Percentiles rank a stretch among this genome's conserved stretches.
Evolutionary conservation across 352 stramenopile genomes (phyloP).

Genomic region (Phytophthora niederhauseri): DNA sequence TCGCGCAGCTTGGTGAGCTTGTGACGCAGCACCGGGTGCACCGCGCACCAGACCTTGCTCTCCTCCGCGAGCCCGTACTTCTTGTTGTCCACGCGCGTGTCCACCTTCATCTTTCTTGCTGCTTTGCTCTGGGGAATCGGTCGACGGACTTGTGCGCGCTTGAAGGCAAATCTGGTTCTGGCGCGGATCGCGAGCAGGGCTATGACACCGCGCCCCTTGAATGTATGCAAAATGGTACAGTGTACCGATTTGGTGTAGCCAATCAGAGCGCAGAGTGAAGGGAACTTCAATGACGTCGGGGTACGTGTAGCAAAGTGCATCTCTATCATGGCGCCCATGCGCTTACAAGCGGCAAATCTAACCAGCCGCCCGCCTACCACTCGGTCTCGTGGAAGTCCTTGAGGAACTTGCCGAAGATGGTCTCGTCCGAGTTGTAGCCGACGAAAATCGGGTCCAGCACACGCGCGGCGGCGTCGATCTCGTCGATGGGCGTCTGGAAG

Average conservation of each 20-base stretch:
- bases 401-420: conserved; percentile 83
- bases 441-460: conserved; percentile 96
- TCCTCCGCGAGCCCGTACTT: conserved; percentile 64
- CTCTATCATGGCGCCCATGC: conserved; percentile 12
- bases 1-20: conserved; percentile 98
- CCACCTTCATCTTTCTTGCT: conserved; percentile 54
- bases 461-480: conserved; percentile 95
- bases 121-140: background rate
- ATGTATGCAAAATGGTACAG: conserved; percentile 1
- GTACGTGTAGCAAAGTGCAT: conserved; percentile 18
- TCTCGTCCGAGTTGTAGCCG: conserved; percentile 74
- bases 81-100: conserved; percentile 68
- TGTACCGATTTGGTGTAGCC: background rate
- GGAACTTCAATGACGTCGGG: conserved; percentile 32
- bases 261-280: conserved; percentile 19
- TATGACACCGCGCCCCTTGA: conserved; percentile 12
- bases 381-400: conserved; percentile 92
- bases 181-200: conserved; percentile 16
- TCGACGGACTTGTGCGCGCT: conserved; percentile 13
- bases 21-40: conserved; percentile 93
- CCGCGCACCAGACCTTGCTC: conserved; percentile 85
- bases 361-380: conserved; percentile 54
- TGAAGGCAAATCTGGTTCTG: background rate
- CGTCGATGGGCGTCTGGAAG: conserved; percentile 98
- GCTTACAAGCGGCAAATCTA: background rate